Evolutionary conservation across 768 basidiomycete species (phyloP).

Genomic region (Lentinula aciculospora): DNA sequence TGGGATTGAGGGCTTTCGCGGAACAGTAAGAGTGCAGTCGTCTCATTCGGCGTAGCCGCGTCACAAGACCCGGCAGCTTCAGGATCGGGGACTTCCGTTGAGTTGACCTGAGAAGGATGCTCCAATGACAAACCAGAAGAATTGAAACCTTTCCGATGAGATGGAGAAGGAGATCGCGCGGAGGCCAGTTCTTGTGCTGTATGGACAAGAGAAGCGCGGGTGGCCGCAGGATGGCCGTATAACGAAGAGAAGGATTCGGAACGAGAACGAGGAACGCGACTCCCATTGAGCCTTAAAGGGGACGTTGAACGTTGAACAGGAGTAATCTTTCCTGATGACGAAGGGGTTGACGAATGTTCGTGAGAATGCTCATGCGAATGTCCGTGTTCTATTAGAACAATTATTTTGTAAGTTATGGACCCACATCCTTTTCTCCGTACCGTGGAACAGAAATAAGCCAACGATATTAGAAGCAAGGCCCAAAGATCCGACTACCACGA

Average conservation of each 20-base stretch:
- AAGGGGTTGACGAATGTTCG: slow-evolving; percentile 22
- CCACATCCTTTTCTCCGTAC: slow-evolving; percentile 32
- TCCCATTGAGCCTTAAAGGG: slow-evolving; percentile 5
- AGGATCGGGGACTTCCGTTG: neutral
- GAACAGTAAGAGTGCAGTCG: slow-evolving; percentile 32
- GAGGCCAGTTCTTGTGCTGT: slow-evolving; percentile 78
- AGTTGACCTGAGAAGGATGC: neutral
- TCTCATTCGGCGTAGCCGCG: slow-evolving; percentile 24
- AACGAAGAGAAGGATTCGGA: slow-evolving; percentile 52
- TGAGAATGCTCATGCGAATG: slow-evolving; percentile 55
- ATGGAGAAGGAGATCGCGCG: slow-evolving; percentile 42
- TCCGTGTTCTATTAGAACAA: slow-evolving; percentile 50
- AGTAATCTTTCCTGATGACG: slow-evolving; percentile 17
- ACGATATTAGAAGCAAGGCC: slow-evolving; percentile 91
- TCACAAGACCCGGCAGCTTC: neutral
- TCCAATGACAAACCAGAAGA: slow-evolving; percentile 19
- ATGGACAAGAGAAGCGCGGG: slow-evolving; percentile 69
- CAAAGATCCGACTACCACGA: slow-evolving; percentile 85
- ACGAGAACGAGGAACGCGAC: slow-evolving; percentile 23
- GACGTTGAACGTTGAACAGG: slow-evolving; percentile 23
- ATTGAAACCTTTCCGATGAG: slow-evolving; percentile 7
- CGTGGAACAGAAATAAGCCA: slow-evolving; percentile 93
- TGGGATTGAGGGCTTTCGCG: slow-evolving; percentile 9
- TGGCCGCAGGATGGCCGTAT: slow-evolving; percentile 70
- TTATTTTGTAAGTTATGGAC: neutral